Percentiles rank a stretch among this genome's conserved stretches.
These are phyloP conservation scores for Vitis hybrid DNA, from an alignment of 177 flowering plant species.

Conservation along the genomic window DNA sequence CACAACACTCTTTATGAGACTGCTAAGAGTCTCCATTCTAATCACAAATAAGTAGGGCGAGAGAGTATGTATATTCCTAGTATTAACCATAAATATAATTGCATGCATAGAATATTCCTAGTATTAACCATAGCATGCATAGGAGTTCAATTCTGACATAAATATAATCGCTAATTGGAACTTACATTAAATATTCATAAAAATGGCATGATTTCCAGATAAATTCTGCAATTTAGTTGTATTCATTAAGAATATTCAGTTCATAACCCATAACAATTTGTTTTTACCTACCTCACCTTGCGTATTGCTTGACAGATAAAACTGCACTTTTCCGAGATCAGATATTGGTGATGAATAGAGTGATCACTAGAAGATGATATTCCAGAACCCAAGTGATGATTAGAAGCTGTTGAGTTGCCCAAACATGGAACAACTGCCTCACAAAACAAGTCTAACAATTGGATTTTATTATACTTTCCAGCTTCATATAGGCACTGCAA, in stretches of 20 bases:
- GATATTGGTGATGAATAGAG: slow-evolving; percentile 16
- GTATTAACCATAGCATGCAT: too few relatives aligned
- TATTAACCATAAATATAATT: too few relatives aligned
- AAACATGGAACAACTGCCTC: slow-evolving; percentile 73
- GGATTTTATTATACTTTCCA: slow-evolving; percentile 51
- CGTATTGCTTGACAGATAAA: slow-evolving; percentile 40
- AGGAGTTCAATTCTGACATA: too few relatives aligned
- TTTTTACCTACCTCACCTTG: slow-evolving; percentile 53
- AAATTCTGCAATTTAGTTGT: too few relatives aligned
- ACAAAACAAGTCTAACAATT: slow-evolving; percentile 65
- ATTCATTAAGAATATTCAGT: neutral
- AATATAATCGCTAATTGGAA: too few relatives aligned
- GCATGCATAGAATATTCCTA: too few relatives aligned
- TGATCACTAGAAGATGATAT: slow-evolving; percentile 19
- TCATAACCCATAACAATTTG: neutral
- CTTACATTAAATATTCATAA: too few relatives aligned
- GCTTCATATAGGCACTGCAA: slow-evolving; percentile 80
- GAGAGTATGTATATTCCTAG: too few relatives aligned
- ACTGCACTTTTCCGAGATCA: slow-evolving; percentile 29
- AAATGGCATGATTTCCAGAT: too few relatives aligned
- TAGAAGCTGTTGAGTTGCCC: slow-evolving; percentile 26
- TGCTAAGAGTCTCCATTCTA: too few relatives aligned
- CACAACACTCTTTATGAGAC: too few relatives aligned
- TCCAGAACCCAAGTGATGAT: slow-evolving; percentile 14
- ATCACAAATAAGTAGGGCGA: too few relatives aligned